These are phyloP conservation scores for Dittrichia graveolens DNA, from an alignment of 129 eudicot species.

Conservation along the genomic window DNA sequence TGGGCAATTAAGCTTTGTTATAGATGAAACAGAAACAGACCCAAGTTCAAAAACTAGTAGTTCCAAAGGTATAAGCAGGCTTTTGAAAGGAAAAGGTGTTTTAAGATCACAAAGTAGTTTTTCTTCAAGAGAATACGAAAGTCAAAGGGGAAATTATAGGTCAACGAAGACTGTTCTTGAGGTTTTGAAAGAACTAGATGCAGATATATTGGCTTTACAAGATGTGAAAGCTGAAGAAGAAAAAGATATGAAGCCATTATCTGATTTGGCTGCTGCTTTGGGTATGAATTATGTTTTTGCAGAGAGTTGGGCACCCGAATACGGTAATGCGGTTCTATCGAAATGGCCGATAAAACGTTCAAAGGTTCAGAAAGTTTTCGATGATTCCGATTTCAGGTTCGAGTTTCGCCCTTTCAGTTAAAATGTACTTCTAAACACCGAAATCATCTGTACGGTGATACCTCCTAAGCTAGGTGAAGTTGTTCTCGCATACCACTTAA, in stretches of 20 bases:
- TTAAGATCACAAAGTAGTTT: constrained; percentile 46
- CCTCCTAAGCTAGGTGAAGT: no score
- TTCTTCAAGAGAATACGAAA: constrained; percentile 35
- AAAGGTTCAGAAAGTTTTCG: constrained; percentile 80
- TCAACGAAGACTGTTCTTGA: constrained; percentile 61
- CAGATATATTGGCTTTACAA: constrained; percentile 89
- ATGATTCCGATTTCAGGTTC: constrained; percentile 96
- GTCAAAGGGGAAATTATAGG: constrained; percentile 34
- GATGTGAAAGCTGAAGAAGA: constrained; percentile 98
- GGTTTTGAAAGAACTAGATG: constrained; percentile 81
- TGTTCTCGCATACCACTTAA: no score
- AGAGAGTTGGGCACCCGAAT: constrained; percentile 99
- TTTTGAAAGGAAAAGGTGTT: constrained; percentile 60
- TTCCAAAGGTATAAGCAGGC: constrained; percentile 36
- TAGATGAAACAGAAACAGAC: constrained; percentile 35
- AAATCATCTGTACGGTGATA: no score
- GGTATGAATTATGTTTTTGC: constrained; percentile 97
- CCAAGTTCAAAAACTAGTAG: constrained; percentile 25
- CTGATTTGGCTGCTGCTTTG: constrained; percentile 84
- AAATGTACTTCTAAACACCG: no score
- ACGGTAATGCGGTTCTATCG: constrained; percentile 85
- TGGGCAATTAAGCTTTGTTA: constrained; percentile 47
- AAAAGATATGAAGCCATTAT: constrained; percentile 79
- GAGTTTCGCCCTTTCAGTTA: background rate
- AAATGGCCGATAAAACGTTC: constrained; percentile 91